These are phyloP conservation scores for Dendrobium chrysotoxum DNA, from an alignment of 106 monocot species.

Conservation along the genomic window DNA sequence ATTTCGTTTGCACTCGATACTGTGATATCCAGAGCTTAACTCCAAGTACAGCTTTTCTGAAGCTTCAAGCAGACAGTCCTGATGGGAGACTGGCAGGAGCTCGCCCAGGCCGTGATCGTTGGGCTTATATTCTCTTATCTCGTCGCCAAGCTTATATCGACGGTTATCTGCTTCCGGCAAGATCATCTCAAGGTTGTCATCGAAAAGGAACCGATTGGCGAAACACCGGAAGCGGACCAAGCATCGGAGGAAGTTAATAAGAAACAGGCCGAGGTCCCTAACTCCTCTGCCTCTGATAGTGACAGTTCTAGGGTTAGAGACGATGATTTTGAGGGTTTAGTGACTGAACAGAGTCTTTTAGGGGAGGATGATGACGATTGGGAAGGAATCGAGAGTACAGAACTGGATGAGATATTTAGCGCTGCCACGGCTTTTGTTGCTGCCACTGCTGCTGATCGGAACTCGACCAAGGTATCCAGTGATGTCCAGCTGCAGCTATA, in stretches of 20 bases:
- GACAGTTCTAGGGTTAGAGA: conserved; percentile 3
- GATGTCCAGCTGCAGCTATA: conserved; percentile 86
- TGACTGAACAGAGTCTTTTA: background rate
- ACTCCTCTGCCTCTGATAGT: background rate
- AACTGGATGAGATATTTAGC: conserved; percentile 87
- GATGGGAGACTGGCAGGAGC: conserved; percentile 97
- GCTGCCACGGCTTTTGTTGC: conserved; percentile 89
- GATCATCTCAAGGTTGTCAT: conserved; percentile 67
- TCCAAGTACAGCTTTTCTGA: background rate
- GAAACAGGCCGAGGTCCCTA: background rate
- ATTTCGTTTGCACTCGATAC: no score
- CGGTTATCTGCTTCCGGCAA: conserved; percentile 70
- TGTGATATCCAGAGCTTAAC: no score
- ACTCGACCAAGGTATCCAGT: conserved; percentile 46
- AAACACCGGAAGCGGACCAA: background rate
- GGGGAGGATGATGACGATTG: conserved; percentile 55
- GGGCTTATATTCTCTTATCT: conserved; percentile 83
- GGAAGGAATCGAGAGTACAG: conserved; percentile 97
- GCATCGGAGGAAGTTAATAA: conserved; percentile 1
- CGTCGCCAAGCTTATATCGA: conserved; percentile 96
- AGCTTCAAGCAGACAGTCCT: background rate
- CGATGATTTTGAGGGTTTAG: conserved; percentile 1
- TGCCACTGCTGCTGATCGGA: conserved; percentile 66
- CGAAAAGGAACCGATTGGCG: conserved; percentile 9
- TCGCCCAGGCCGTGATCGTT: conserved; percentile 65